Percentiles rank a stretch among this genome's conserved stretches.
Evolutionary conservation across 2,329 filamentous ascomycete species (phyloP).

Genomic region (Fusarium pseudoanthophilum): DNA sequence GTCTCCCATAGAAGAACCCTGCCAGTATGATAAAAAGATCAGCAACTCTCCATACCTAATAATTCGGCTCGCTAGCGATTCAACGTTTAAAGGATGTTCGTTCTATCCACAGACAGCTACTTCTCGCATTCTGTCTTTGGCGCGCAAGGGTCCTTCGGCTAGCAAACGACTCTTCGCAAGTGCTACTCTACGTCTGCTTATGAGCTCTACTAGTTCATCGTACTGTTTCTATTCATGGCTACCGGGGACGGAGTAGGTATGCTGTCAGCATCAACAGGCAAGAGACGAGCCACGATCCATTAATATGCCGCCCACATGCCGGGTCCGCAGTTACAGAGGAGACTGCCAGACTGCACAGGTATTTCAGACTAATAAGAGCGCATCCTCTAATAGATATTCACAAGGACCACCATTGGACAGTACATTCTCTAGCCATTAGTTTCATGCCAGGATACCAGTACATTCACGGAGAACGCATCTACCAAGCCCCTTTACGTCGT

Average conservation of each 20-base stretch:
- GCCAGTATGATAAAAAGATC: slow-evolving; percentile 23
- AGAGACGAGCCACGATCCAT: slow-evolving; percentile 8
- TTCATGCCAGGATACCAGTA: slow-evolving; percentile 1
- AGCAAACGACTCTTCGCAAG: slow-evolving; percentile 3
- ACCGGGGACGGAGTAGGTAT: background rate
- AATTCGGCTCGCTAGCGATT: background rate
- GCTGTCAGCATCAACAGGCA: slow-evolving; percentile 2
- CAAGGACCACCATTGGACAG: background rate
- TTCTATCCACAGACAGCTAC: background rate
- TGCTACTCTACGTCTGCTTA: slow-evolving; percentile 13
- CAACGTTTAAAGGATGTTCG: background rate
- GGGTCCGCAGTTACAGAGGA: slow-evolving; percentile 7
- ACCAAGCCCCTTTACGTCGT: slow-evolving; percentile 40
- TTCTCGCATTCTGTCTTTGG: background rate
- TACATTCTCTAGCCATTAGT: slow-evolving; percentile 16
- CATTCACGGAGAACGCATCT: slow-evolving; percentile 13
- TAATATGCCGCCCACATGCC: slow-evolving; percentile 13
- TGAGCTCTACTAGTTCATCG: slow-evolving; percentile 15
- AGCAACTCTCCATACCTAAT: slow-evolving; percentile 17
- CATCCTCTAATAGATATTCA: slow-evolving; percentile 10
- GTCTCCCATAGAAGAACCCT: slow-evolving; percentile 8
- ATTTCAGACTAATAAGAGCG: background rate
- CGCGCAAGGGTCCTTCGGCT: slow-evolving; percentile 14
- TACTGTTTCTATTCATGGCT: slow-evolving; percentile 36
- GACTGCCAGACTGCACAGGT: slow-evolving; percentile 2